Evolutionary conservation across 2,329 filamentous ascomycete species (phyloP), one percentile per base, ranked within the genome.

Genomic region (Penicillium sp.): DNA sequence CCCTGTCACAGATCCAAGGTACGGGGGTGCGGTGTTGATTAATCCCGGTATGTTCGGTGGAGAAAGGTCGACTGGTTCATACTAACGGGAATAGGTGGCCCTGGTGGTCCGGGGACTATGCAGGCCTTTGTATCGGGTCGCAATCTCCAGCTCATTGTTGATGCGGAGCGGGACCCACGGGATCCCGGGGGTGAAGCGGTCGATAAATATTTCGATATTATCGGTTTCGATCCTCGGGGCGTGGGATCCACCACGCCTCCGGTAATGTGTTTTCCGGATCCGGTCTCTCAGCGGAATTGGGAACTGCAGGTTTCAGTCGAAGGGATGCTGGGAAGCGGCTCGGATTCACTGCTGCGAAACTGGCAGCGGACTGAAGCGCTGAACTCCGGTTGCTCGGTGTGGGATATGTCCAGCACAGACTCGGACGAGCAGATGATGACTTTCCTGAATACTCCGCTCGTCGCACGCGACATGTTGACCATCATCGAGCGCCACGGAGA

Each of bases 11-110:
- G 75, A 81, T 62, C 64, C 72, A 14, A 69, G 70, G 6, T 79
- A 79, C 58, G 77, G 77, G 2, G 78, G 79, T 3, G 71, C 78
- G 1, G 70, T 81, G 24, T 47, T 82, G 5, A 67, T 79, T 6
- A 82, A 82, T 54, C 78, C 79, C 3, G 70, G 70, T 71, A 40
- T 54, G 57, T 53, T 3, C 7, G 53, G 38, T 14, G 63, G 65
- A 10, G 3, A 3, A 21, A 3, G 14, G 9, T 9, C 36, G 31
- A 31, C 29, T 14, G 10, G n/a, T n/a, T 5, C 9, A 47, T 34
- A 45, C 36, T 59, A 11, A 59, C 3, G 27, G 14, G 8, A 5
- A 4, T 40, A 72, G 72, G 72, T 39, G 78, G 78, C 1, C 78
- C 78, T 3, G 77, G 78, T 18, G 75, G 72, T 10, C 74, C 75